Base-by-base conservation (phyloP, 2,329 filamentous ascomycete genomes). In the Aspergillus pseudoviridinutans region DNA sequence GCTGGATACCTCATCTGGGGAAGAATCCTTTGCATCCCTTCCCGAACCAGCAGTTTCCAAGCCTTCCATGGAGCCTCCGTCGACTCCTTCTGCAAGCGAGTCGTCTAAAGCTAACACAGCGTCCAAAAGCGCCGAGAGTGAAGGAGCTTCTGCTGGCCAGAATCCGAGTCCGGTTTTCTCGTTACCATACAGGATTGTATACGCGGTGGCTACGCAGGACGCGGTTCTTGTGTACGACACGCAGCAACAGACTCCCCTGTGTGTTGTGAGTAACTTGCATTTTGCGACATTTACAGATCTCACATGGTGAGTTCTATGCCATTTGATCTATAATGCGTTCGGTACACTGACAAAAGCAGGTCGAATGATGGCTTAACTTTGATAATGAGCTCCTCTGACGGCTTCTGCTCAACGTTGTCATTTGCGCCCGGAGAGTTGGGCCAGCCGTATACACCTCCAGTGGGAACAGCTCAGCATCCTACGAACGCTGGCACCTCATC, bases 241-340 rank as follows among this genome's bases (percentile, higher is more conserved):
- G 0, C 94, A 99, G 70, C 94, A 99, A 71, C 89, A 92, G 68
- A 95, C 91, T 7, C 94, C 94, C 2, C 80, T 99, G 38, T 96
- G 92, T 71, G 84, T 97, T 42, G 93, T 99, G 51, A 97, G 92
- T 82, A 99, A 99, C 69, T 78, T 99, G 63, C 94, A 99, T 74
- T 96, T 93, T 73, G 92, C 94, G 4, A 97, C 94, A 0, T 99
- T 99, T 70, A 99, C 94, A 0, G 94, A 99, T 72, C 79, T 99
- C 58, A 89, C 91, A 35, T 99, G 94, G 94, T 96, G 84, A 74
- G 87, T 76, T 22, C 41, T 28, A 41, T 29, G 10, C 46, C 53
- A 50, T 63, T 29, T 5, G 25, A 20, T 53, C 27, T 58, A 44
- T 6, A 24, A 25, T 22, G 17, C 44, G 53, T 38, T 51, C 42